phyloP scores from a whole-genome alignment of 345 rosid genomes.

The Diplotaxis tenuifolia region DNA sequence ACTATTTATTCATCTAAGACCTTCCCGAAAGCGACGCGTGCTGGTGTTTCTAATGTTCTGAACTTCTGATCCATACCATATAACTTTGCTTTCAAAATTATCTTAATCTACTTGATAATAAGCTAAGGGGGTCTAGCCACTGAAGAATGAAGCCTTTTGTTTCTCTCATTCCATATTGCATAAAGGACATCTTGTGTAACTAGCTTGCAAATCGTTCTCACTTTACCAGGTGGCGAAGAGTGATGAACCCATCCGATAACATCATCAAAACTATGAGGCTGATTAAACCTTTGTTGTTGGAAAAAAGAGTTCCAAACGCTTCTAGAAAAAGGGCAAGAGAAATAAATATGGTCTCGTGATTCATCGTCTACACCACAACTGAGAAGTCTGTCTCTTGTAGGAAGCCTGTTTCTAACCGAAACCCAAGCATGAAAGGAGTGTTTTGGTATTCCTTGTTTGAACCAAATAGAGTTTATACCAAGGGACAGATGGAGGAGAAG shows the following conservation, averaged over 20 bases:
- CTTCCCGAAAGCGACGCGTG: no score
- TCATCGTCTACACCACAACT: no score
- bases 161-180: neutral
- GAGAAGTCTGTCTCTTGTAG: no score
- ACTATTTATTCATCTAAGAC: no score
- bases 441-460: no score
- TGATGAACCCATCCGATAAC: neutral
- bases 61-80: neutral
- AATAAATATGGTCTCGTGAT: no score
- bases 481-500: no score
- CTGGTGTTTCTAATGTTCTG: neutral
- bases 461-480: no score
- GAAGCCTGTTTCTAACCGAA: no score
- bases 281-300: neutral
- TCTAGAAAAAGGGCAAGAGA: neutral
- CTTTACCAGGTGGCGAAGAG: neutral
- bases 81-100: neutral
- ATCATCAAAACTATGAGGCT: neutral
- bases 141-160: neutral
- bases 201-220: neutral
- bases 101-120: neutral
- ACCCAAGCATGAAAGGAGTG: no score
- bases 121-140: neutral
- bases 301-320: neutral
- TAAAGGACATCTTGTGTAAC: neutral